These are phyloP conservation scores for Geotrichum carabidarum DNA, from an alignment of 1,139 yeast species.

Conservation along the genomic window DNA sequence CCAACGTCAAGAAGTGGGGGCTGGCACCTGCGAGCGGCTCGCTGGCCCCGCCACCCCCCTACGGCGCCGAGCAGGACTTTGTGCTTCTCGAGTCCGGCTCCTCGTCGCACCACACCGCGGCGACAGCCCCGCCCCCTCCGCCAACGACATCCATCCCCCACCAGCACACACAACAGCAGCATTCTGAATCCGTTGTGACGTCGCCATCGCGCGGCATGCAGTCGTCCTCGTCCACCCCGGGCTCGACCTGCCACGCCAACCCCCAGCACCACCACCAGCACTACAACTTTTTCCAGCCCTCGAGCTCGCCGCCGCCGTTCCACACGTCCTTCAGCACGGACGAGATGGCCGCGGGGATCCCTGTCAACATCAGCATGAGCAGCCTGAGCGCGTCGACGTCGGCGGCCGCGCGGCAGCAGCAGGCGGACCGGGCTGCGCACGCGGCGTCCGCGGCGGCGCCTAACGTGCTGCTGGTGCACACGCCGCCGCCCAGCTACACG, in stretches of 20 bases:
- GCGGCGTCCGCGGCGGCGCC: background rate
- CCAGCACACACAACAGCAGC: conserved; percentile 3
- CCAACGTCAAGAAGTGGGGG: conserved; percentile 89
- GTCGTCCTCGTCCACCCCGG: too few species aligned
- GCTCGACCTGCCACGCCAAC: background rate
- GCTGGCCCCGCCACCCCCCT: conserved; percentile 73
- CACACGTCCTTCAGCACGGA: conserved; percentile 15
- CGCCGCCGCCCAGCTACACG: conserved; percentile 31
- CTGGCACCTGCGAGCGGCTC: conserved; percentile 73
- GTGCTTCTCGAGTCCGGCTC: conserved; percentile 37
- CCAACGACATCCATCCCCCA: background rate
- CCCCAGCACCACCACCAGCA: background rate
- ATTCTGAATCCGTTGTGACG: background rate
- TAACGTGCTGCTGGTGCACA: conserved; percentile 6
- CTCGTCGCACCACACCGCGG: conserved; percentile 7
- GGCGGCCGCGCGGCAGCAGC: conserved; percentile 3
- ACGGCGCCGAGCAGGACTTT: conserved; percentile 48
- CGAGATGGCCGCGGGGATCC: conserved; percentile 19
- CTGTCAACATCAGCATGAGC: conserved; percentile 23
- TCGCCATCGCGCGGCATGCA: background rate
- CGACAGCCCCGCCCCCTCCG: background rate
- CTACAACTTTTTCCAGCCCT: conserved; percentile 12
- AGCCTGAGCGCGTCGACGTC: conserved; percentile 10
- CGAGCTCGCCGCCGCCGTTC: conserved; percentile 20
- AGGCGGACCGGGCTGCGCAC: background rate